Evolutionary conservation across 257 asterid genomes (phyloP).

Genomic region (Nicotiana tabacum): DNA sequence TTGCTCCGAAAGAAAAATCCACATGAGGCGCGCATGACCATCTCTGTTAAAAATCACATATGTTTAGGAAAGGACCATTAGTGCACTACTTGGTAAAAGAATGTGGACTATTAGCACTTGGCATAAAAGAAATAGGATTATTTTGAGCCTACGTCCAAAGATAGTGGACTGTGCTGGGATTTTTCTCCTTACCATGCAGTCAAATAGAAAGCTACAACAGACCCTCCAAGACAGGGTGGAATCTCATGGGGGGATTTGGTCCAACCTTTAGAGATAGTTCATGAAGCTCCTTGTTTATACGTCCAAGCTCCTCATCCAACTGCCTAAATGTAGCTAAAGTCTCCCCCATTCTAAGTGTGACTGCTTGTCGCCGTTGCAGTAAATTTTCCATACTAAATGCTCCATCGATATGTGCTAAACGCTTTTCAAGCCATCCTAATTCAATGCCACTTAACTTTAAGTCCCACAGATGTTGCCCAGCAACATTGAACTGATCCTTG

Average conservation of each 20-base stretch:
- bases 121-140: neutral
- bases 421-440: conserved; percentile 12
- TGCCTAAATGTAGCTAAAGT: neutral
- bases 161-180: neutral
- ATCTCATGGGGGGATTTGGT: neutral
- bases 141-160: neutral
- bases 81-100: neutral
- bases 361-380: neutral
- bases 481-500: conserved; percentile 1
- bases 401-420: conserved; percentile 8
- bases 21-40: too few species aligned
- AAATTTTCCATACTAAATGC: neutral
- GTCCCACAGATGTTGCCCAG: conserved; percentile 9
- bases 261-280: conserved; percentile 1
- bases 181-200: neutral
- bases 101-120: neutral
- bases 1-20: too few species aligned
- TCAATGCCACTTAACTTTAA: conserved; percentile 18
- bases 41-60: too few species aligned
- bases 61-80: too few species aligned
- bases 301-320: neutral
- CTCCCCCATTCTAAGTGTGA: conserved; percentile 2
- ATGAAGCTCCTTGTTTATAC: conserved; percentile 10
- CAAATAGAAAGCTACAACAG: conserved; percentile 7
- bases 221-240: conserved; percentile 14